phyloP scores from a whole-genome alignment of 805 yeast genomes.

The Zygoascus flipseniorum region DNA sequence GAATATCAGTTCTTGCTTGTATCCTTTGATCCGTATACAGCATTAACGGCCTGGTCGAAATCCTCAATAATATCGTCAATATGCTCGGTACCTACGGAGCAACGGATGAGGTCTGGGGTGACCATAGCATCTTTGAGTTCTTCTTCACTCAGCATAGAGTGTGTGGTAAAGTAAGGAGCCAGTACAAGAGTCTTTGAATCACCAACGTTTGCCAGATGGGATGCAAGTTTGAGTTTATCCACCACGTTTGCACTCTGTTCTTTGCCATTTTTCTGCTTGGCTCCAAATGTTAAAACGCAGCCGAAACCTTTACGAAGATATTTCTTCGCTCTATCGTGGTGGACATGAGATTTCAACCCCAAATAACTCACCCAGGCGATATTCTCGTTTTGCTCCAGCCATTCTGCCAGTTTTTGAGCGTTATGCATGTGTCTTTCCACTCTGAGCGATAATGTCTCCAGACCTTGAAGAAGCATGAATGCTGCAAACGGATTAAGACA shows the following conservation, averaged over 20 bases:
- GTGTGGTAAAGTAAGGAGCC: slow-evolving; percentile 94
- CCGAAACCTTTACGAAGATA: slow-evolving; percentile 77
- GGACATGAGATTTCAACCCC: slow-evolving; percentile 71
- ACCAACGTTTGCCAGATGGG: slow-evolving; percentile 94
- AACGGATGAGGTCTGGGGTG: slow-evolving; percentile 77
- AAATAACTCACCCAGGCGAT: slow-evolving; percentile 91
- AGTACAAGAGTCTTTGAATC: slow-evolving; percentile 92
- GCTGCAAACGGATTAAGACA: slow-evolving; percentile 80
- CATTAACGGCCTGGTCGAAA: slow-evolving; percentile 74
- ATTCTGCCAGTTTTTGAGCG: slow-evolving; percentile 70
- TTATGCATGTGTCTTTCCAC: slow-evolving; percentile 87
- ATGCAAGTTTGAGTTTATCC: slow-evolving; percentile 73
- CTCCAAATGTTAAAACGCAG: slow-evolving; percentile 84
- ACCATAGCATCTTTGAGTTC: slow-evolving; percentile 84
- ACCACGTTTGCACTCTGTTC: slow-evolving; percentile 79
- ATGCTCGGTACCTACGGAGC: slow-evolving; percentile 84
- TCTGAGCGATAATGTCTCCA: slow-evolving; percentile 88
- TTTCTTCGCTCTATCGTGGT: slow-evolving; percentile 76
- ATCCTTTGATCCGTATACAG: slow-evolving; percentile 34
- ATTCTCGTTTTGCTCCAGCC: slow-evolving; percentile 55
- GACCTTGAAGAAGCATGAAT: slow-evolving; percentile 80
- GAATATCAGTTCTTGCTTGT: too few species aligned
- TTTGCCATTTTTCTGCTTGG: slow-evolving; percentile 56
- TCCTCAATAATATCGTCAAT: slow-evolving; percentile 87
- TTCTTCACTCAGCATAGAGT: slow-evolving; percentile 76